Evolutionary conservation across 2,329 filamentous ascomycete species (phyloP).

Genomic region (Zymoseptoria tritici): DNA sequence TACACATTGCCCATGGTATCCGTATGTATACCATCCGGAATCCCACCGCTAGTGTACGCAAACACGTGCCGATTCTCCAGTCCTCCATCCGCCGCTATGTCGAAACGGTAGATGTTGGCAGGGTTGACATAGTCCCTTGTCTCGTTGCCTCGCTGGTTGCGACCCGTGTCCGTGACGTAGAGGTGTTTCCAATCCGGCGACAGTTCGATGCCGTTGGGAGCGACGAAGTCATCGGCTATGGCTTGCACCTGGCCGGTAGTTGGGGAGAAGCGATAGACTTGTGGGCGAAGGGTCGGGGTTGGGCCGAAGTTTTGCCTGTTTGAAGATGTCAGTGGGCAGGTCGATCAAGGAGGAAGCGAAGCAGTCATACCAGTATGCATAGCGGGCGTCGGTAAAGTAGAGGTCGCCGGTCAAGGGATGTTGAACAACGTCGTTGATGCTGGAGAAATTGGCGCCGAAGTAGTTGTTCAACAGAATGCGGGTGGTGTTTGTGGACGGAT

Average conservation of each 20-base stretch:
- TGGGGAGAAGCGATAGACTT: constrained; percentile 52
- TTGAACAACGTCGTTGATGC: constrained; percentile 50
- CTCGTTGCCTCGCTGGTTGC: constrained; percentile 18
- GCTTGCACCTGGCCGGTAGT: constrained; percentile 46
- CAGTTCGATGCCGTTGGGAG: constrained; percentile 53
- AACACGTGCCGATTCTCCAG: constrained; percentile 41
- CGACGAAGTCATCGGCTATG: constrained; percentile 50
- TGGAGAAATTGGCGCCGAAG: constrained; percentile 55
- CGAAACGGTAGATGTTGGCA: constrained; percentile 38
- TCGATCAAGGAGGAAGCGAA: background rate
- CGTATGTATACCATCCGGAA: constrained; percentile 52
- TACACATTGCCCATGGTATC: constrained; percentile 50
- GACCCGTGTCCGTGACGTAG: constrained; percentile 52
- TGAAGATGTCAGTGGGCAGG: background rate
- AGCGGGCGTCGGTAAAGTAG: constrained; percentile 57
- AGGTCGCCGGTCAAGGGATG: constrained; percentile 49
- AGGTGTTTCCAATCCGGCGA: constrained; percentile 45
- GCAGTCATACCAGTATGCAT: constrained; percentile 48
- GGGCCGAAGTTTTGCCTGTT: constrained; percentile 40
- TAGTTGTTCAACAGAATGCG: constrained; percentile 49
- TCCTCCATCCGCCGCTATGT: constrained; percentile 29
- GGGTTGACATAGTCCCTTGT: constrained; percentile 33
- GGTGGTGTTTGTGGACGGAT: constrained; percentile 22
- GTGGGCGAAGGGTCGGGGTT: constrained; percentile 45
- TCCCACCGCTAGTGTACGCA: constrained; percentile 46